Percentiles rank a stretch among this genome's conserved stretches.
phyloP scores from a whole-genome alignment of 2,329 filamentous ascomycete species.

The Ceratocystis cubensis region DNA sequence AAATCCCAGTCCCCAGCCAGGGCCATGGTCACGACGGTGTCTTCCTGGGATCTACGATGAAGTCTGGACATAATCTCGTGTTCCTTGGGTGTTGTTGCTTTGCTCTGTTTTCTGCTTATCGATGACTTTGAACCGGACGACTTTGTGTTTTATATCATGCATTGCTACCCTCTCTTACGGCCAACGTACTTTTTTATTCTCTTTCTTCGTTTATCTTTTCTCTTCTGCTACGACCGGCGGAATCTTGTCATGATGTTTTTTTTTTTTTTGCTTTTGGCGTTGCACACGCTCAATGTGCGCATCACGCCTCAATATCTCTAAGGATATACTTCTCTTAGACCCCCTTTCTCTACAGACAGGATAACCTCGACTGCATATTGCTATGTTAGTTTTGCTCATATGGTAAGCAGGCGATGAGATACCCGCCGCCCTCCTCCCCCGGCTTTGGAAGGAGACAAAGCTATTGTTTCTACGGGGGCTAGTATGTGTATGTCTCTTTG shows the following conservation, averaged over 20 bases:
- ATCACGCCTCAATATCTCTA: too few species aligned
- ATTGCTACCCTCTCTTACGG: conserved; percentile 14
- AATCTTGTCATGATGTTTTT: conserved; percentile 5
- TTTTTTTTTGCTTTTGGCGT: conserved; percentile 7
- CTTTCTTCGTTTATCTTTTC: conserved; percentile 4
- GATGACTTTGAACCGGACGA: conserved; percentile 17
- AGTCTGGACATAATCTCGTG: neutral
- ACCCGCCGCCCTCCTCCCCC: too few species aligned
- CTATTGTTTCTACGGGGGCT: neutral
- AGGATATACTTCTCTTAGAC: too few species aligned
- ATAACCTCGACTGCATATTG: too few species aligned
- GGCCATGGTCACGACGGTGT: conserved; percentile 22
- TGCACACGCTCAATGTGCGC: neutral
- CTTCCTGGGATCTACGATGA: conserved; percentile 23
- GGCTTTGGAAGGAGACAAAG: too few species aligned
- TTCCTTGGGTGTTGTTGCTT: neutral
- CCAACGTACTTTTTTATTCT: neutral
- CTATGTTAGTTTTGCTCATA: too few species aligned
- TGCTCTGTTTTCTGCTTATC: conserved; percentile 5
- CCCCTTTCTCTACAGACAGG: too few species aligned
- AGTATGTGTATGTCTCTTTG: neutral
- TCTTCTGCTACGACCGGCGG: neutral
- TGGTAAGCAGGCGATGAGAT: neutral
- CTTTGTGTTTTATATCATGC: conserved; percentile 19
- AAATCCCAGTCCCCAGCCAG: conserved; percentile 22